Evolutionary conservation across 169 alveolate species (phyloP).

Genomic region (Plasmodium inui): DNA sequence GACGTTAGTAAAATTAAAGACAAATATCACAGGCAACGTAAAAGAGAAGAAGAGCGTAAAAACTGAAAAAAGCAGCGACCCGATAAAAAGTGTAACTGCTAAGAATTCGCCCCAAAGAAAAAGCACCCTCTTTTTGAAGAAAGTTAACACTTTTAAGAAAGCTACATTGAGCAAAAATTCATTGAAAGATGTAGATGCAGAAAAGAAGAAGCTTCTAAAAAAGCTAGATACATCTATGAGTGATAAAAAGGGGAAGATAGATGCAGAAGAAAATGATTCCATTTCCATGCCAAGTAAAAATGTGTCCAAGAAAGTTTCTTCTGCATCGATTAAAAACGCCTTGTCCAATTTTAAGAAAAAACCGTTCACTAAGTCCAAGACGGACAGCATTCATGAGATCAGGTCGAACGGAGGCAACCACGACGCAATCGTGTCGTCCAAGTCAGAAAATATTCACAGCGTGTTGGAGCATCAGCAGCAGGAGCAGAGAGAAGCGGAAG

Average conservation of each 20-base stretch:
- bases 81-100: slow-evolving; percentile 19
- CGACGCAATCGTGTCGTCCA: slow-evolving; percentile 18
- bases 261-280: slow-evolving; percentile 16
- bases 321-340: slow-evolving; percentile 21
- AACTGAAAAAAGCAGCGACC: slow-evolving; percentile 42
- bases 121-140: slow-evolving; percentile 25
- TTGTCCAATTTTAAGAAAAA: slow-evolving; percentile 26
- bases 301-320: slow-evolving; percentile 18
- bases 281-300: background rate
- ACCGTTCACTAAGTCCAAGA: slow-evolving; percentile 38
- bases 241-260: slow-evolving; percentile 27
- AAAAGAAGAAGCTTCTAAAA: slow-evolving; percentile 41
- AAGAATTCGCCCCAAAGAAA: slow-evolving; percentile 33
- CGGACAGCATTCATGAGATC: slow-evolving; percentile 36
- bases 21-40: slow-evolving; percentile 14
- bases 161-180: slow-evolving; percentile 26
- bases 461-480: slow-evolving; percentile 18
- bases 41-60: slow-evolving; percentile 45
- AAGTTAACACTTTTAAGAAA: slow-evolving; percentile 33
- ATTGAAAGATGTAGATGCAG: slow-evolving; percentile 29
- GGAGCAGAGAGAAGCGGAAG: background rate
- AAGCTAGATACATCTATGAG: slow-evolving; percentile 15
- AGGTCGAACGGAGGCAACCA: background rate
- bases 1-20: slow-evolving; percentile 16
- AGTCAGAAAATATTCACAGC: slow-evolving; percentile 36